Evolutionary conservation across 2,329 filamentous ascomycete species (phyloP), one percentile per base, ranked within the genome.

Genomic region (Sclerotinia nivalis): DNA sequence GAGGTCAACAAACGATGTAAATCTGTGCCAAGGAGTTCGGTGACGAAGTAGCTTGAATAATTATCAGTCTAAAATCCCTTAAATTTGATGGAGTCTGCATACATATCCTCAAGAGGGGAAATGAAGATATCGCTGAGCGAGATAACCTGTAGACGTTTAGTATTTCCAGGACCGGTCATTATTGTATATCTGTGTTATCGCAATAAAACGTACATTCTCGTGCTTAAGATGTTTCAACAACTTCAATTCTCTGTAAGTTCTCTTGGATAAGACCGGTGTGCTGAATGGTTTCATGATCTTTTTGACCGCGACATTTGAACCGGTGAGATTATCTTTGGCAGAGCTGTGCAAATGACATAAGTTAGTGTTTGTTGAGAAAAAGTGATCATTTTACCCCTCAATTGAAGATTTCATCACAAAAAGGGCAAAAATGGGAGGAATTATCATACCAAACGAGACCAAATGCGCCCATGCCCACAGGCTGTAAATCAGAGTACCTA

Each of bases 201-300:
- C 18, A 55, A 25, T 15, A 40, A 67, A 65, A 72, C 74, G 58
- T 81, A 97, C 95, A 83, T 99, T 99, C 83, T 99, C 96, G 81
- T 99, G 96, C 80, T 90, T 90, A 72, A 99, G 85, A 80, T 99
- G 96, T 85, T 98, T 99, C 78, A 99, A 85, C 73, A 99, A 88
- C 85, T 98, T 99, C 80, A 99, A 84, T 82, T 99, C 96, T 79
- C 96, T 90, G 82, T 99, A 99, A 75, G 96, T 99, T 80, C 96
- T 89, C 86, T 99, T 99, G 71, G 96, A 96, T 61, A 99, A 86
- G 71, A 99, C 96, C 1, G 96, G 94, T n/a, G 96, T 99, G 86
- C 94, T 97, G 83, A 99, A 99, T 13, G 96, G 96, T 86, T 98
- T 99, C 95, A 99, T 98, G 80, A 99, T 99, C 88, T 99, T 99